Base-by-base conservation (phyloP, 2,329 filamentous ascomycete genomes). In the Xylariales sp. region DNA sequence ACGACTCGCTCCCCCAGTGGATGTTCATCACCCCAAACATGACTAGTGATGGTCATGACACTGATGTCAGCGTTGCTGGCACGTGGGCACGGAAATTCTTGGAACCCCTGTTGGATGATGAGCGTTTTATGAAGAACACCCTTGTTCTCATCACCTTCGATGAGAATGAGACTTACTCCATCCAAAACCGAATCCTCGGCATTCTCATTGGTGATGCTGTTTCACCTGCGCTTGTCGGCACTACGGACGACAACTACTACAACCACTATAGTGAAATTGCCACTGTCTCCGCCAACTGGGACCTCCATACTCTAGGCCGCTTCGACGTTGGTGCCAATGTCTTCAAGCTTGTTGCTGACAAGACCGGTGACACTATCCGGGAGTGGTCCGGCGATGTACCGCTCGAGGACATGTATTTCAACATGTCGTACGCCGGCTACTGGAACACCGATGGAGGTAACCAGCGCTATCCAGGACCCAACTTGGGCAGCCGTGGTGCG, bases 91-190 rank as follows among this genome's bases (percentile, higher is more conserved):
- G 77, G 27, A 65, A 57, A 35, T 90, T 89, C 65, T 63, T 93
- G 1, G 73, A 78, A 43, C 85, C 86, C 0, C 78, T 93, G 7
- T 70, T 93, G 5, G 59, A 72, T 25, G 75, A 91, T 65, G 62
- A 68, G 36, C 75, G 82, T 51, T 91, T 93, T 63, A 85, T 83
- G 78, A 68, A 85, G 37, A 78, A 85, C 55, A 90, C 85, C 0
- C 73, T 93, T 1, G 74, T 93, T 8, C 68, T 91, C 4, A 62
- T 93, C 45, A 90, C 81, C 8, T 93, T 88, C 55, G 88, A 93
- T 49, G 88, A 93, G 66, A 86, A 82, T 59, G 77, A 83, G 52
- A 80, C 75, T 8, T 88, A 89, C 63, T 61, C 69, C 5, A 64
- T 69, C 19, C 74, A 76, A 51, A 93, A 93, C 72, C 71, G 72